A percentile compares a stretch with the other conserved stretches of the same genome.
These are phyloP conservation scores for Wallacemonas collosoma DNA, from an alignment of 208 protist species.

Conservation along the genomic window DNA sequence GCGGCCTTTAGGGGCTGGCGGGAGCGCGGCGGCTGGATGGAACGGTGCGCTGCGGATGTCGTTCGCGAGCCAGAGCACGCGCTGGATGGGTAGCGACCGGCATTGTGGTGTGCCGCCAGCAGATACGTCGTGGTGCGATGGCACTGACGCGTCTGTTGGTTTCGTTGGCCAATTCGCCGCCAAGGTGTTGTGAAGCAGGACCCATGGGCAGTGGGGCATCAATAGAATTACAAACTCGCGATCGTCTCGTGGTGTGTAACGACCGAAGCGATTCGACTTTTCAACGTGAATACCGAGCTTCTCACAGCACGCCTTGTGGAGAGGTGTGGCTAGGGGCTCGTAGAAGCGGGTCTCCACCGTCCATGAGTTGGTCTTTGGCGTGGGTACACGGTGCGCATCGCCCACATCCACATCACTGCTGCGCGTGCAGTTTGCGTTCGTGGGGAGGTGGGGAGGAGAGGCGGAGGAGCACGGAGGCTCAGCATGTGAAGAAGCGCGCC, in stretches of 20 bases:
- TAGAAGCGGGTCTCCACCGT: constrained; percentile 16
- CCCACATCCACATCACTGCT: too few species aligned
- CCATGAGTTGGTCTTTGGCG: background rate
- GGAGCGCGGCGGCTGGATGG: too few species aligned
- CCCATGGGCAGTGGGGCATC: constrained; percentile 70
- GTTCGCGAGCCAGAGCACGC: constrained; percentile 50
- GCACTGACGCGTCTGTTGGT: background rate
- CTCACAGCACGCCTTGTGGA: constrained; percentile 45
- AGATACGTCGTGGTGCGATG: background rate
- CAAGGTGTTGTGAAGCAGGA: constrained; percentile 60
- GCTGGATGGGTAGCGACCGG: constrained; percentile 19
- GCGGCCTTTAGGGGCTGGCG: background rate
- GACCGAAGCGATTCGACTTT: constrained; percentile 40
- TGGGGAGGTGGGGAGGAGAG: too few species aligned
- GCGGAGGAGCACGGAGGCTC: too few species aligned
- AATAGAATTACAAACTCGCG: constrained; percentile 47
- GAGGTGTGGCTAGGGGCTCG: constrained; percentile 21
- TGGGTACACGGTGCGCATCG: background rate
- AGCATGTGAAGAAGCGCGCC: background rate
- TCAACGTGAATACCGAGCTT: constrained; percentile 45
- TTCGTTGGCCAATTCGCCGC: constrained; percentile 36
- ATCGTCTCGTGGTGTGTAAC: constrained; percentile 27
- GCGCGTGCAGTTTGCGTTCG: too few species aligned
- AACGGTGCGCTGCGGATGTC: constrained; percentile 29
- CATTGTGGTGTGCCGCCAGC: background rate